Evolutionary conservation across 495 filamentous ascomycete genomes (phyloP).

Genomic region (Penicillium parvum): DNA sequence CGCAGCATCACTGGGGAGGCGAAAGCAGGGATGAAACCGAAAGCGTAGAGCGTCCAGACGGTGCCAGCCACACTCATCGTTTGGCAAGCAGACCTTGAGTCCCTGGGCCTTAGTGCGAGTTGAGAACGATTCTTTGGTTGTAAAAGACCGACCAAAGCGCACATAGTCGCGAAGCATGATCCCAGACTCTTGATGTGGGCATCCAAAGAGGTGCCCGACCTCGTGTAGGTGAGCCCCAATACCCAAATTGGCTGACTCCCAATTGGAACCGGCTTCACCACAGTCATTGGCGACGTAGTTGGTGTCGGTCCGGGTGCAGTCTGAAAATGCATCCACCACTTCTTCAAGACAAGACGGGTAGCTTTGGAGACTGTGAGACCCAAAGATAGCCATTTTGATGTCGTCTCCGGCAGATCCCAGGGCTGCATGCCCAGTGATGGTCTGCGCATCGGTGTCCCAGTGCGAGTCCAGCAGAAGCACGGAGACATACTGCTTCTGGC

Average conservation of each 20-base stretch:
- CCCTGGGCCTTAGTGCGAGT: conserved; percentile 80
- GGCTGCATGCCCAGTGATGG: conserved; percentile 76
- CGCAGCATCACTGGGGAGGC: conserved; percentile 69
- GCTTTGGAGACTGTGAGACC: conserved; percentile 82
- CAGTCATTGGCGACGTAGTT: conserved; percentile 77
- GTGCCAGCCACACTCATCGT: conserved; percentile 87
- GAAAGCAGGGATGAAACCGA: conserved; percentile 86
- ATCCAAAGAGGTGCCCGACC: conserved; percentile 80
- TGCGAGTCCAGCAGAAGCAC: conserved; percentile 79
- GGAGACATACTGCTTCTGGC: conserved; percentile 82
- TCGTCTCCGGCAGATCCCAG: conserved; percentile 63
- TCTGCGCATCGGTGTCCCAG: conserved; percentile 69
- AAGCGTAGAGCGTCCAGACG: conserved; percentile 82
- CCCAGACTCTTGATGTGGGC: conserved; percentile 79
- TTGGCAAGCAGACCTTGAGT: conserved; percentile 60
- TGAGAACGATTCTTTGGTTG: conserved; percentile 71
- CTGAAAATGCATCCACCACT: conserved; percentile 76
- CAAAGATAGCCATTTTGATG: conserved; percentile 81
- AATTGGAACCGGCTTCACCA: conserved; percentile 78
- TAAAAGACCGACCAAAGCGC: conserved; percentile 75
- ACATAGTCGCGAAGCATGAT: conserved; percentile 88
- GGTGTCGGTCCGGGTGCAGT: conserved; percentile 85
- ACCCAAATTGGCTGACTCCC: conserved; percentile 87
- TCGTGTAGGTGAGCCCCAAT: conserved; percentile 92
- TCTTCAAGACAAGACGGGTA: conserved; percentile 84